These are phyloP conservation scores for Hortiboletus campestris DNA, from an alignment of 768 basidiomycete species.

Conservation along the genomic window DNA sequence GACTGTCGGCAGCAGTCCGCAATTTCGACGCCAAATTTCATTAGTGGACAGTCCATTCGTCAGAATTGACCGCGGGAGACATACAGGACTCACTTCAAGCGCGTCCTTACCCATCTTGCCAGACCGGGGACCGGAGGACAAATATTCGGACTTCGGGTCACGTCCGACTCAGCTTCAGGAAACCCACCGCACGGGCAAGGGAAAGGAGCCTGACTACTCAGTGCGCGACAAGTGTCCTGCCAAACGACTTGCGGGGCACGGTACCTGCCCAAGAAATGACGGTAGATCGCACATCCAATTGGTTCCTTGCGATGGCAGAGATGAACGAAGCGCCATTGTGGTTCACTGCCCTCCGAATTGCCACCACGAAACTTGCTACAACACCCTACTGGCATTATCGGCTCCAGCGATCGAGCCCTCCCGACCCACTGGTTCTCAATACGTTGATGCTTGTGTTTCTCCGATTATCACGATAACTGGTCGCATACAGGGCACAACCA, in stretches of 20 bases:
- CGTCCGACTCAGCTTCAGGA: neutral
- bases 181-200: neutral
- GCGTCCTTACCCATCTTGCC: slow-evolving; percentile 19
- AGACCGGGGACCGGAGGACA: neutral
- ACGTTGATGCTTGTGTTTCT: slow-evolving; percentile 29
- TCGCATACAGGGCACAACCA: neutral
- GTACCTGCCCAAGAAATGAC: slow-evolving; percentile 1
- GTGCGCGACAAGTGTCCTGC: neutral
- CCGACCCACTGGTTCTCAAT: slow-evolving; percentile 7
- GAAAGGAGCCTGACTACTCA: neutral
- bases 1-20: neutral
- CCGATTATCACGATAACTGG: slow-evolving; percentile 17
- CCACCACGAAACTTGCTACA: slow-evolving; percentile 15
- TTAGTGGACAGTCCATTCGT: slow-evolving; percentile 15
- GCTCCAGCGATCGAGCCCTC: neutral
- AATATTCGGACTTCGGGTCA: neutral
- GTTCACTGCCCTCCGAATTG: slow-evolving; percentile 22
- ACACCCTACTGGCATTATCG: neutral
- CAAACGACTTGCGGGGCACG: neutral
- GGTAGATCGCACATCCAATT: slow-evolving; percentile 24
- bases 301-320: slow-evolving; percentile 13
- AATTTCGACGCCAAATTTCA: neutral
- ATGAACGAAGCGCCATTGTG: slow-evolving; percentile 9
- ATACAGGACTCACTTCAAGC: slow-evolving; percentile 17
- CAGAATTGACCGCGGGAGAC: slow-evolving; percentile 21